phyloP scores from a whole-genome alignment of 1,284 basidiomycete genomes.

The Dichomitus squalens region DNA sequence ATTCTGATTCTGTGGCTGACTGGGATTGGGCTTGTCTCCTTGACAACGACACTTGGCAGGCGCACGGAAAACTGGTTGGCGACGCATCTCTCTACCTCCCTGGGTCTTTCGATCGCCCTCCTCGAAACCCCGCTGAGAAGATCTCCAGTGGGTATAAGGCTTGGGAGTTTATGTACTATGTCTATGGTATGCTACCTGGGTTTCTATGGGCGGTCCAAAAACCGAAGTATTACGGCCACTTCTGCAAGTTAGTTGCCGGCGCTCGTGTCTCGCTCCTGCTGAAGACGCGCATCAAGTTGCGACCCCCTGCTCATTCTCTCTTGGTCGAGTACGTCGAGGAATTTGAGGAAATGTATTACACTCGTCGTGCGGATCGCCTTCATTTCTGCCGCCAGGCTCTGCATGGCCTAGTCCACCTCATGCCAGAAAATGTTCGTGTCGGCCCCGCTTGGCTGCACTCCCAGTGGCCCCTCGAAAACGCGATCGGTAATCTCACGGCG shows the following conservation, averaged over 20 bases:
- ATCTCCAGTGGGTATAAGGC: slow-evolving; percentile 38
- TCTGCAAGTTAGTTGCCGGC: slow-evolving; percentile 28
- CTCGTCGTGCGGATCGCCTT: too few species aligned
- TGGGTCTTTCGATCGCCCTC: slow-evolving; percentile 30
- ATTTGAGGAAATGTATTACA: too few species aligned
- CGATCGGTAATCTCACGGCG: too few species aligned
- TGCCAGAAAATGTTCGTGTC: too few species aligned
- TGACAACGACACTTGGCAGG: slow-evolving; percentile 15
- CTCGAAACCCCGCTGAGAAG: slow-evolving; percentile 34
- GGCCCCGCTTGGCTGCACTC: too few species aligned
- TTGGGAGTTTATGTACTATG: slow-evolving; percentile 29
- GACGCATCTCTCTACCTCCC: slow-evolving; percentile 23
- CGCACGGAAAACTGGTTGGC: slow-evolving; percentile 22
- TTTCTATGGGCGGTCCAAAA: not conserved
- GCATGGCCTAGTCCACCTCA: too few species aligned
- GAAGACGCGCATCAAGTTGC: slow-evolving; percentile 3
- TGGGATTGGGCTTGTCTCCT: slow-evolving; percentile 36
- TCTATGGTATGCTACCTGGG: slow-evolving; percentile 28
- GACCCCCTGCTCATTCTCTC: too few species aligned
- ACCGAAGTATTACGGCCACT: slow-evolving; percentile 22
- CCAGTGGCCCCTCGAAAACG: too few species aligned
- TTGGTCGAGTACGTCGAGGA: too few species aligned
- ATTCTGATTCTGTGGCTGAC: slow-evolving; percentile 24
- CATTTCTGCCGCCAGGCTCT: too few species aligned
- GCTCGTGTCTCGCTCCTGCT: slow-evolving; percentile 24